Base-by-base conservation (phyloP, 306 rosid species). In the Hippophae gyantsensis region DNA sequence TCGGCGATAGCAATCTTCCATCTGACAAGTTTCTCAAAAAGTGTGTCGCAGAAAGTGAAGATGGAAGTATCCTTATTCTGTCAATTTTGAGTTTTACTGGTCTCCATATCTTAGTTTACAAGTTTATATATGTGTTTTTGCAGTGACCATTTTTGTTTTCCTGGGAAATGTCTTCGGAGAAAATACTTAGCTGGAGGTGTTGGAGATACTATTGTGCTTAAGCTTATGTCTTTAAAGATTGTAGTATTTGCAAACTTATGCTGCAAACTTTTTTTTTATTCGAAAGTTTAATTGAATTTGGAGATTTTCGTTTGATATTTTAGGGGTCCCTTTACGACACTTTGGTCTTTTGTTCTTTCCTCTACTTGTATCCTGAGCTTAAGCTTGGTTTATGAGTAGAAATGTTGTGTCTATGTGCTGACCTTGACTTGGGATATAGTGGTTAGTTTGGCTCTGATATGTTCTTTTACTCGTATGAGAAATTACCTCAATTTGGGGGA, bases 1-100 rank as follows among this genome's bases (percentile, higher is more conserved):
- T 89, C 80, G 75, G 97, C 51, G 95, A 89, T 42, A 89, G 97
- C 79, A 89, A 89, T 75, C 97, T 89, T 56, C 95, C 95, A 0
- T 66, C 78, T 52, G 97, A 89, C 50, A 54, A 11, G 52, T 89
- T 89, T 62, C 84, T 89, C 53, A 75, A 65, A 59, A 89, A 82
- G 59, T 45, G 71, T 32, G 72, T 89, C 10, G 48, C 55, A 42
- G 97, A 84, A 73, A 75, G 83, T 69, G 74, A 80, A 53, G 95
- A 84, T 69, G 95, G 94, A 62, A 50, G 96, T 88, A 88, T 88
- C 96, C 96, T 85, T 82, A 4, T 60, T 3, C 42, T 52, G 40
- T 13, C 14, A 7, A 61, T 42, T 54, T 14, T 60, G 25, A 32
- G 38, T 32, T 48, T 53, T 45, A 7, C 32, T 27, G 23, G 38